Percentiles rank a stretch among this genome's conserved stretches.
Conservation (phyloP, 2,329 filamentous ascomycete genomes). For the Purpureocillium takamizusanense region DNA sequence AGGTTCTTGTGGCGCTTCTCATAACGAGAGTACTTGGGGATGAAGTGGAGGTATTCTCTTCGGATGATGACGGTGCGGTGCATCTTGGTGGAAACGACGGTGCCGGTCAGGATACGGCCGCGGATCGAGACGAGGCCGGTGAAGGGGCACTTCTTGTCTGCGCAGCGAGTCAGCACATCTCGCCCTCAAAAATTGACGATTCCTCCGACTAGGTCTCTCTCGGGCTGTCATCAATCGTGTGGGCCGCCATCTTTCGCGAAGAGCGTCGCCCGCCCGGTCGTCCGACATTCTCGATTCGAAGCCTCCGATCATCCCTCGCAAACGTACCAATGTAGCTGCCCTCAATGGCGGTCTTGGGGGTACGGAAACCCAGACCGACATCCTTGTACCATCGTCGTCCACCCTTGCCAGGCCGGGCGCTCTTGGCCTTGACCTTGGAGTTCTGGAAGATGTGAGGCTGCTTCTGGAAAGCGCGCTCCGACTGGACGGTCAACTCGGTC, state of each 20-base stretch:
- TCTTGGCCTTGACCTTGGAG: slow-evolving; percentile 84
- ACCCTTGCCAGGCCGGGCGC: slow-evolving; percentile 79
- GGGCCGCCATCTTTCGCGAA: no score
- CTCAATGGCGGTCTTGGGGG: slow-evolving; percentile 97
- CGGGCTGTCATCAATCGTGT: no score
- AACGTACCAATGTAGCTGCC: slow-evolving; percentile 94
- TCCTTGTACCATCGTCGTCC: slow-evolving; percentile 98
- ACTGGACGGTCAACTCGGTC: slow-evolving; percentile 98
- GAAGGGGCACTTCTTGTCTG: slow-evolving; percentile 99
- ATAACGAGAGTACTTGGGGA: slow-evolving; percentile 99
- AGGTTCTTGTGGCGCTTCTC: slow-evolving; percentile 99
- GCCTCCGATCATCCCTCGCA: slow-evolving; percentile 20
- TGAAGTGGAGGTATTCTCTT: slow-evolving; percentile 99
- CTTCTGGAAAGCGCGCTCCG: slow-evolving; percentile 99
- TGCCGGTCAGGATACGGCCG: slow-evolving; percentile 99
- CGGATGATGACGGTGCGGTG: slow-evolving; percentile 99
- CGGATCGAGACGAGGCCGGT: slow-evolving; percentile 98
- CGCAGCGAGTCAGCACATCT: slow-evolving; percentile 17
- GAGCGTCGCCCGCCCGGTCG: neutral
- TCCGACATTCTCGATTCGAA: neutral
- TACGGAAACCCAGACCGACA: slow-evolving; percentile 97
- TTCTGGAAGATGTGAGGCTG: slow-evolving; percentile 99
- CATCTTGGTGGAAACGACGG: slow-evolving; percentile 99
- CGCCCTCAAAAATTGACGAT: slow-evolving; percentile 1
- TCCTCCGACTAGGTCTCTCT: neutral